A percentile compares a stretch with the other conserved stretches of the same genome.
These are phyloP conservation scores for Aspergillus quadricinctus DNA, from an alignment of 2,329 filamentous ascomycete species.

Conservation along the genomic window DNA sequence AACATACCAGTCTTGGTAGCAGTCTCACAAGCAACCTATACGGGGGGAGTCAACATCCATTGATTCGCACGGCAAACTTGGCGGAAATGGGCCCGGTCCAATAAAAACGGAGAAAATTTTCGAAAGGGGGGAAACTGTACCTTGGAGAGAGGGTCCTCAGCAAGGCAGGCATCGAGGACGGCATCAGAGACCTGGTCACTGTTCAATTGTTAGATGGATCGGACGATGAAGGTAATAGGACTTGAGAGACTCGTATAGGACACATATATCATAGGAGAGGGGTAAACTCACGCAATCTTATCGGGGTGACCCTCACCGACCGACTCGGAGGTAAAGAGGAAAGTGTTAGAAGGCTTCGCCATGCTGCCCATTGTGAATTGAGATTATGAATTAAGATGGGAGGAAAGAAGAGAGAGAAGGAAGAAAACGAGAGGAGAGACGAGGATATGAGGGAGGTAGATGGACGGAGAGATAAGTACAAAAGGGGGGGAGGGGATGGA, in stretches of 20 bases:
- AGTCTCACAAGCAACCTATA: slow-evolving; percentile 85
- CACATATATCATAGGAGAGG: slow-evolving; percentile 1
- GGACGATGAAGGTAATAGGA: slow-evolving; percentile 4
- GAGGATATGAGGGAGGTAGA: slow-evolving; percentile 4
- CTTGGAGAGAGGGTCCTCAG: slow-evolving; percentile 94
- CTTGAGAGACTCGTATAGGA: neutral
- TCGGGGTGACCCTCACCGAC: slow-evolving; percentile 89
- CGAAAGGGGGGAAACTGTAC: slow-evolving; percentile 30
- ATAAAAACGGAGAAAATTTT: neutral
- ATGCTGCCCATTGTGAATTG: slow-evolving; percentile 58
- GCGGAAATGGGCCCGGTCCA: slow-evolving; percentile 6
- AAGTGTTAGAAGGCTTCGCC: slow-evolving; percentile 54
- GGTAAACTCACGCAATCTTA: slow-evolving; percentile 70
- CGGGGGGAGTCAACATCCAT: slow-evolving; percentile 8
- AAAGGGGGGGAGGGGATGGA: slow-evolving; percentile 1
- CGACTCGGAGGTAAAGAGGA: slow-evolving; percentile 87
- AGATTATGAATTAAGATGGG: slow-evolving; percentile 17
- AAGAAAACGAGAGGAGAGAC: slow-evolving; percentile 7
- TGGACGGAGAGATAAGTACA: slow-evolving; percentile 2
- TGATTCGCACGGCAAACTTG: slow-evolving; percentile 1
- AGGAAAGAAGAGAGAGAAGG: slow-evolving; percentile 9
- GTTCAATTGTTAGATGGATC: slow-evolving; percentile 14
- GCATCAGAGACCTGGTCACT: slow-evolving; percentile 97
- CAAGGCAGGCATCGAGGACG: slow-evolving; percentile 94
- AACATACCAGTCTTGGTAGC: slow-evolving; percentile 91